Base-by-base conservation (phyloP, 192 early-diverging fungal genomes). In the Gaertneriomyces semiglobifer region DNA sequence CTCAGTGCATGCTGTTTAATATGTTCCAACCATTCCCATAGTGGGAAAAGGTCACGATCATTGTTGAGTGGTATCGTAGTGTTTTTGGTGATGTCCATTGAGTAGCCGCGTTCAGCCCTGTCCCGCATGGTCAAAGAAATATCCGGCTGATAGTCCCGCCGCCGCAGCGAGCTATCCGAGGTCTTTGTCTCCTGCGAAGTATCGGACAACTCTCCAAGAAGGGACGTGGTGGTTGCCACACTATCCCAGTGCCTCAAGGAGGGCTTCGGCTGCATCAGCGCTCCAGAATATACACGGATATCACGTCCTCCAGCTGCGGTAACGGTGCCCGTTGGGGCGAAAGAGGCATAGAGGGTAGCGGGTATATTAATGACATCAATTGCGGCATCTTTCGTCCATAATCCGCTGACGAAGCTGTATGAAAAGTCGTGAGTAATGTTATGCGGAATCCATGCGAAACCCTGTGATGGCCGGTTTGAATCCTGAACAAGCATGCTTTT, bases 51-150 rank as follows among this genome's bases (percentile, higher is more conserved):
- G 25, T 33, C 25, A 33, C 25, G 25, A 33, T 33, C 25, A 33
- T 33, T 33, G 25, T 33, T 33, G 25, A 33, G 25, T 2, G 2
- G 25, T 33, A 50, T 12, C 2, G 12, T 50, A 18, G 48, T 18
- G 2, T 50, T 50, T 12, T 12, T 18, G 48, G 18, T 12, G 11
- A 88, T 91, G 63, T 90, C 80, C 78, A 92, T 82, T 7, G 82
- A 86, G 74, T 98, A 98, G 7, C 92, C 92, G 7, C 73, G 73
- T 55, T 75, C 62, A 2, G 88, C 93, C 52, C 91, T 83, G 59
- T 83, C 79, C 38, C 88, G 79, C 89, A 98, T 98, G 7, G 81
- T 73, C 6, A 88, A 84, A 3, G 92, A 87, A 48, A 96, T 87
- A 72, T 98, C 95, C 16, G 70, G 65, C 14, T 52, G 33, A 12